Base-by-base conservation (phyloP, 371 early-diverging fungal species). In the Caulochytrium protostelioides region DNA sequence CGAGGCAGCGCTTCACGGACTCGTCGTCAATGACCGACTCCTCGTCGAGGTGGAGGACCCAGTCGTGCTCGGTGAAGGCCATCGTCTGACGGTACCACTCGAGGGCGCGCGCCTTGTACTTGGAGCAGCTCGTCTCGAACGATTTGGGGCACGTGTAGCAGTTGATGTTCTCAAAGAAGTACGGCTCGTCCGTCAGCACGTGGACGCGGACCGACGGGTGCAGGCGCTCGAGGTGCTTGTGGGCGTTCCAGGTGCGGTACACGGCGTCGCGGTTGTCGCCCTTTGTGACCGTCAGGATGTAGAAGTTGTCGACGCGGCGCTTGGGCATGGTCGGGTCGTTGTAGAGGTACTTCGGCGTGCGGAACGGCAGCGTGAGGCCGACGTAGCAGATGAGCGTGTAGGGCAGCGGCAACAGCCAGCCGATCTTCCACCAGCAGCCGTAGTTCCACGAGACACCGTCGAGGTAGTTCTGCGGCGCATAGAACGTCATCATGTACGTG, bases 121-220 rank as follows among this genome's bases (percentile, higher is more conserved):
- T 58, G 22, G 47, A 39, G 44, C 39, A 29, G 32, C 41, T 48
- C 18, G 59, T 45, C 28, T 20, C 22, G 42, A 58, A 62, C 28
- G 29, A n/a, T 32, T 58, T 62, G 22, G 59, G 63, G 39, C 63
- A 62, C 13, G 59, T 58, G 52, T 58, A 62, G 43, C 63, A 62
- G 47, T 62, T 58, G 52, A 62, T 52, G 47, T 56, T 57, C 36
- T 58, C 59, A 44, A 58, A 62, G 33, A 58, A 58, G 54, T 55
- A 62, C n/a, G 63, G 63, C 38, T 62, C 63, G 46, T 62, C 63
- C 22, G 63, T 59, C 23, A 62, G 42, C 1, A 62, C 63, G 42
- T 59, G 63, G 14, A 62, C 55, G 18, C 59, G 54, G 30, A 62
- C 50, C 36, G 52, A 56, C 21, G 63, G 63, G 48, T 62, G 59